phyloP scores from a whole-genome alignment of 176 grass and related monocot genomes.

The Zea luxurians region DNA sequence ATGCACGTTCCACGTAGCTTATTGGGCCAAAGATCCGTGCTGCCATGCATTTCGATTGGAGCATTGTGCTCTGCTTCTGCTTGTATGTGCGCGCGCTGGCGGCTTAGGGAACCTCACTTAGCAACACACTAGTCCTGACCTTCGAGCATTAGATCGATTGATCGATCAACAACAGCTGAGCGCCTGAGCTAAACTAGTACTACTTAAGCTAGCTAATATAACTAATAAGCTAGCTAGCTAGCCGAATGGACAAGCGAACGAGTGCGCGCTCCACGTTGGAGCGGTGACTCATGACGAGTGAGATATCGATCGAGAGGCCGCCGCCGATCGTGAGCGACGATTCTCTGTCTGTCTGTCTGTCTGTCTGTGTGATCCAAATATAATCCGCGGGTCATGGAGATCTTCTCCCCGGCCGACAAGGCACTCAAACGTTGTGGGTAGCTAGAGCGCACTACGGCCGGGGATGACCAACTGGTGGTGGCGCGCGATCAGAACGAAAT shows the following conservation, averaged over 20 bases:
- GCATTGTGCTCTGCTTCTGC: not conserved
- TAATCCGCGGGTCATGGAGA: slow-evolving; percentile 41
- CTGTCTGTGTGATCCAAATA: slow-evolving; percentile 24
- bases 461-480: no score
- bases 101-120: not conserved
- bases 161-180: no score
- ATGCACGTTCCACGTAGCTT: slow-evolving; percentile 45
- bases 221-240: no score
- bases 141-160: not conserved
- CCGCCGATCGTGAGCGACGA: not conserved
- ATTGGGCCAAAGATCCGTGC: slow-evolving; percentile 39
- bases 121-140: not conserved
- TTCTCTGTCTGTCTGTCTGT: not conserved
- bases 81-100: not conserved
- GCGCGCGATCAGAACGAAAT: no score
- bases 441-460: slow-evolving; percentile 9
- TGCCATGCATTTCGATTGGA: no score
- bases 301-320: not conserved
- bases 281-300: not conserved
- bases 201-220: no score
- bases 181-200: not conserved
- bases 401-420: slow-evolving; percentile 21
- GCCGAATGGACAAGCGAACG: no score
- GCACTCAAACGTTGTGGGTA: not conserved
- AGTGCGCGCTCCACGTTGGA: slow-evolving; percentile 7